These are phyloP conservation scores for Debaryomyces hansenii DNA, from an alignment of 805 yeast genomes.

Conservation along the genomic window DNA sequence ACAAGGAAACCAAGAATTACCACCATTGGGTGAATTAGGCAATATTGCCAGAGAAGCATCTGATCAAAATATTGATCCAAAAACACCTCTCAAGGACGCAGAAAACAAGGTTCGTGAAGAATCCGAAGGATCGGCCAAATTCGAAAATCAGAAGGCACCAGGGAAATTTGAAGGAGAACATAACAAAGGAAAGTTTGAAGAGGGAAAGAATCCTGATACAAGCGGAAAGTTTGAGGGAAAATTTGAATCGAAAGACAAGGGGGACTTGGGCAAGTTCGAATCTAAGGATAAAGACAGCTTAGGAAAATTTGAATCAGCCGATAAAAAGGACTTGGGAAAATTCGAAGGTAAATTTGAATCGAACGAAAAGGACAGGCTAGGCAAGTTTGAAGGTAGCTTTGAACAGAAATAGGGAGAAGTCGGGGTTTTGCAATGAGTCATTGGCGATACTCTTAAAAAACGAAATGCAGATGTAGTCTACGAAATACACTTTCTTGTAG, in stretches of 20 bases:
- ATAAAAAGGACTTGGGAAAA: background rate
- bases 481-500: too few relatives aligned
- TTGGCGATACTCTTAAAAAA: too few relatives aligned
- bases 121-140: background rate
- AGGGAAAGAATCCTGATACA: conserved; percentile 5
- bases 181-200: conserved; percentile 2
- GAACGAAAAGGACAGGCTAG: background rate
- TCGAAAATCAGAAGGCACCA: background rate
- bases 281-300: conserved; percentile 5
- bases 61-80: background rate
- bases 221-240: conserved; percentile 1
- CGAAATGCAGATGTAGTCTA: too few relatives aligned
- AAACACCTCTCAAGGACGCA: background rate
- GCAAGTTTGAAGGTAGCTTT: background rate
- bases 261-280: conserved; percentile 6
- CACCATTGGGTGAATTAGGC: conserved; percentile 15
- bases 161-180: conserved; percentile 4
- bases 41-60: conserved; percentile 5
- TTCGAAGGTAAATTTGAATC: conserved; percentile 9
- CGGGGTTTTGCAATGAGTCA: background rate
- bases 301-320: conserved; percentile 9
- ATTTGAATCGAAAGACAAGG: background rate
- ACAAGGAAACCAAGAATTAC: background rate
- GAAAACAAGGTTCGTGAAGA: background rate
- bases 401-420: background rate